These are phyloP conservation scores for Biscogniauxia mediterranea DNA, from an alignment of 2,329 filamentous ascomycete genomes.

Conservation along the genomic window DNA sequence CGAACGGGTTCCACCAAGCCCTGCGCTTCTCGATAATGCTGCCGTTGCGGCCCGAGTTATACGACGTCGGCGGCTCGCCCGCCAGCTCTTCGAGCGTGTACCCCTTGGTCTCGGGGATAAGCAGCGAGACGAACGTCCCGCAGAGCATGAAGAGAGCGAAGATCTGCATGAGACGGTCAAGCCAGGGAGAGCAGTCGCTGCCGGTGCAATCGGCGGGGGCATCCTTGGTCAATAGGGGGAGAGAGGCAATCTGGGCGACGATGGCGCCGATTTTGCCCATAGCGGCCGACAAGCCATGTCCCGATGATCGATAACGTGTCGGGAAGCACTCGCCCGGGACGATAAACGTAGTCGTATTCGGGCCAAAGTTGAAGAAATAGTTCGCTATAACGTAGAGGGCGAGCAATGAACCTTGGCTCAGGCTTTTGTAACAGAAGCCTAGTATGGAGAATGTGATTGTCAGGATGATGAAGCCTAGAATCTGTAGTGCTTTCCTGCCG, in stretches of 20 bases:
- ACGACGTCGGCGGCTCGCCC: conserved; percentile 62
- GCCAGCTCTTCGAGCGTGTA: conserved; percentile 70
- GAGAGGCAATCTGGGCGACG: conserved; percentile 63
- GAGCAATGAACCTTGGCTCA: conserved; percentile 50
- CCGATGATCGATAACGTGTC: conserved; percentile 60
- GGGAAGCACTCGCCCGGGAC: conserved; percentile 65
- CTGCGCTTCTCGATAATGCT: conserved; percentile 41
- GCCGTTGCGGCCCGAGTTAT: conserved; percentile 51
- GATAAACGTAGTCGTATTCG: conserved; percentile 66
- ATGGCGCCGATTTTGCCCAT: conserved; percentile 68
- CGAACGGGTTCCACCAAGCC: conserved; percentile 46
- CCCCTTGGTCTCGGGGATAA: conserved; percentile 77
- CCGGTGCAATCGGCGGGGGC: conserved; percentile 48
- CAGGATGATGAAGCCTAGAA: conserved; percentile 59
- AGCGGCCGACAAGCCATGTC: conserved; percentile 65
- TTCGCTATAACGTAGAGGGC: conserved; percentile 63
- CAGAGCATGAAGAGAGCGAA: conserved; percentile 79
- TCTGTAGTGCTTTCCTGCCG: conserved; percentile 74
- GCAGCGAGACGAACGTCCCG: conserved; percentile 64
- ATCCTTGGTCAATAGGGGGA: conserved; percentile 59
- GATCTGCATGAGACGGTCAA: conserved; percentile 73
- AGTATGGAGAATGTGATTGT: conserved; percentile 62
- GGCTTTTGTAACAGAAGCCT: conserved; percentile 55
- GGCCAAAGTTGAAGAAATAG: conserved; percentile 66
- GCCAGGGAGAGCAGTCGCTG: conserved; percentile 53